phyloP scores from a whole-genome alignment of 805 yeast genomes.

The Starmerella vitae region DNA sequence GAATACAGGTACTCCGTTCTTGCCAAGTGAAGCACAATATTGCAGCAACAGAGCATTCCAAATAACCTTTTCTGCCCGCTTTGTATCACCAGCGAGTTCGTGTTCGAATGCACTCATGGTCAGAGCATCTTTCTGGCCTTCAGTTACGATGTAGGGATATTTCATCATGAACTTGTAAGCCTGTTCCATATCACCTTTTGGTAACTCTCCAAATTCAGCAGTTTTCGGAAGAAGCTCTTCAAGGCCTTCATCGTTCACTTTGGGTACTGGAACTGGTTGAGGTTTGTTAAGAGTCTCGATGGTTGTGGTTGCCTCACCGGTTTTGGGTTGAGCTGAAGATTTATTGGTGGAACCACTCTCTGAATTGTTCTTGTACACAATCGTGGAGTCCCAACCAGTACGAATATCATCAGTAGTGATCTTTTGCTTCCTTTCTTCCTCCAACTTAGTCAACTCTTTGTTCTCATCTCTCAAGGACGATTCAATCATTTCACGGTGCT shows the following conservation, averaged over 20 bases:
- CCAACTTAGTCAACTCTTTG: constrained; percentile 51
- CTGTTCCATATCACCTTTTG: constrained; percentile 34
- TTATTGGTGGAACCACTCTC: constrained; percentile 20
- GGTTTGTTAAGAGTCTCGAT: constrained; percentile 28
- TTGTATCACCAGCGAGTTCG: constrained; percentile 49
- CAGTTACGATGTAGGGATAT: constrained; percentile 56
- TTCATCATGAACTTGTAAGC: constrained; percentile 40
- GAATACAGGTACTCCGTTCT: constrained; percentile 47
- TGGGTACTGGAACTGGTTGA: constrained; percentile 9
- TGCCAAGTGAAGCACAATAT: constrained; percentile 37
- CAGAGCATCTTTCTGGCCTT: constrained; percentile 80
- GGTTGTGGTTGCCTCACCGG: constrained; percentile 23
- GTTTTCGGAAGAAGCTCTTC: constrained; percentile 47
- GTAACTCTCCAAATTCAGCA: constrained; percentile 45
- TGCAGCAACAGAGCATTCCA: constrained; percentile 70
- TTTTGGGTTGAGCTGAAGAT: constrained; percentile 13
- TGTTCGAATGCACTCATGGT: constrained; percentile 84
- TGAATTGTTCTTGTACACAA: constrained; percentile 41
- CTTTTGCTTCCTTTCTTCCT: constrained; percentile 55
- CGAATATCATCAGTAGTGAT: constrained; percentile 84
- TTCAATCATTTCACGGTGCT: constrained; percentile 40
- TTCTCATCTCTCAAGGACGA: constrained; percentile 53
- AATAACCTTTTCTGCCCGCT: constrained; percentile 49
- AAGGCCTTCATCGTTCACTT: constrained; percentile 20
- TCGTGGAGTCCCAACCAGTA: constrained; percentile 81